Base-by-base conservation (phyloP, 768 basidiomycete genomes). In the Pisolithus marmoratus region DNA sequence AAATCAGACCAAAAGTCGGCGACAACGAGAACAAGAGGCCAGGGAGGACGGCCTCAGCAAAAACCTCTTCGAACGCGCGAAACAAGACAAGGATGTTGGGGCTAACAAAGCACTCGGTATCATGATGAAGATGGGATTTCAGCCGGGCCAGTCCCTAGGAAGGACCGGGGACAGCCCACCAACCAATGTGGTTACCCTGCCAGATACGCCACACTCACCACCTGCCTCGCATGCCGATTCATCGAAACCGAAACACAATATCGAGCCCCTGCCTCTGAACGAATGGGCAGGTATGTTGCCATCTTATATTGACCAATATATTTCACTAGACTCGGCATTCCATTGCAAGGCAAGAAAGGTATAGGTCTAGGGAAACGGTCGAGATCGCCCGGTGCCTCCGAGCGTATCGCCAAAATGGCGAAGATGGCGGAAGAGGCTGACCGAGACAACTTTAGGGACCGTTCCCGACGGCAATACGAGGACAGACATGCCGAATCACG, bases 41-140 rank as follows among this genome's bases (percentile, higher is more conserved):
- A 76, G 87, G 44, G 81, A 87, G 63, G 87, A 89, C 59, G 90
- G 86, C 20, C 78, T 92, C 56, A 78, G 74, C 65, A 90, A 78
- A 68, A 90, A 85, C 68, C 79, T 93, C 20, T 91, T 94, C 59
- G 85, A 89, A 60, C 76, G 81, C 40, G 87, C 85, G 22, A 75
- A 79, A 63, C 85, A 89, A 61, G 77, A 80, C 55, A 76, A 76
- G 53, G 59, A 64, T 42, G 55, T 47, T 1, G 61, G 58, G 15
- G 74, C 78, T 40, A 91, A 80, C 72, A 93, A 91, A 65, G 91
- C 90, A 8, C 72, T 93, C 49, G 78, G 80, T 15, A 92, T 94
- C 74, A 94, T 94, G 91, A 82, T 87, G 79, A 92, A 88, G 71
- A 93, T 93, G 91, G 91, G 91, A 1, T 94, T 90, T 73, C 86